Percentiles rank a stretch among this genome's conserved stretches.
Conservation (phyloP, 306 rosid species). For the Citrullus amarus region DNA sequence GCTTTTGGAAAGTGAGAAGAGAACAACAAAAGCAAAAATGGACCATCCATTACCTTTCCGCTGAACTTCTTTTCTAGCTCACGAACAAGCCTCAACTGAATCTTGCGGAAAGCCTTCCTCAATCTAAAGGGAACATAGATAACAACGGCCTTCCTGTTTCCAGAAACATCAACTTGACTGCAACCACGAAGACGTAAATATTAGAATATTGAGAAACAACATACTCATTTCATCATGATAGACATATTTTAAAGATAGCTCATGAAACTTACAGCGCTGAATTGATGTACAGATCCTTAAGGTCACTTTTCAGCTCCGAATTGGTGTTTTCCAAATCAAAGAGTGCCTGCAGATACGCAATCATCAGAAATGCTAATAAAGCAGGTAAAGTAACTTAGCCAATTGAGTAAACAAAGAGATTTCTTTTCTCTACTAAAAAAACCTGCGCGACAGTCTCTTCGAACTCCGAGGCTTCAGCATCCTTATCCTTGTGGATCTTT, state of each 20-base stretch:
- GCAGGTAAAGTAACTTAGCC: background rate
- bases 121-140: slow-evolving; percentile 51
- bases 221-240: background rate
- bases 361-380: background rate
- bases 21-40: background rate
- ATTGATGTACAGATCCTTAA: slow-evolving; percentile 58
- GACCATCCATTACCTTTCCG: slow-evolving; percentile 38
- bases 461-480: slow-evolving; percentile 53
- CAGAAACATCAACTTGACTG: slow-evolving; percentile 55
- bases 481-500: slow-evolving; percentile 63
- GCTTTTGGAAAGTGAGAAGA: background rate
- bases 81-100: slow-evolving; percentile 57
- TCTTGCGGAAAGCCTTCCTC: slow-evolving; percentile 61
- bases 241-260: background rate
- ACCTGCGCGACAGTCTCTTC: slow-evolving; percentile 74
- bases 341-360: slow-evolving; percentile 26
- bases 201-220: background rate
- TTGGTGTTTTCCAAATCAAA: slow-evolving; percentile 77
- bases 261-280: slow-evolving; percentile 39
- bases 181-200: background rate
- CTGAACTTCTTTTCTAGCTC: slow-evolving; percentile 71
- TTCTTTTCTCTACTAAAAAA: background rate
- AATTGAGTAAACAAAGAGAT: background rate
- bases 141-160: slow-evolving; percentile 60
- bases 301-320: slow-evolving; percentile 59